Evolutionary conservation across 768 basidiomycete genomes (phyloP).

Genomic region (Mycena crocata): DNA sequence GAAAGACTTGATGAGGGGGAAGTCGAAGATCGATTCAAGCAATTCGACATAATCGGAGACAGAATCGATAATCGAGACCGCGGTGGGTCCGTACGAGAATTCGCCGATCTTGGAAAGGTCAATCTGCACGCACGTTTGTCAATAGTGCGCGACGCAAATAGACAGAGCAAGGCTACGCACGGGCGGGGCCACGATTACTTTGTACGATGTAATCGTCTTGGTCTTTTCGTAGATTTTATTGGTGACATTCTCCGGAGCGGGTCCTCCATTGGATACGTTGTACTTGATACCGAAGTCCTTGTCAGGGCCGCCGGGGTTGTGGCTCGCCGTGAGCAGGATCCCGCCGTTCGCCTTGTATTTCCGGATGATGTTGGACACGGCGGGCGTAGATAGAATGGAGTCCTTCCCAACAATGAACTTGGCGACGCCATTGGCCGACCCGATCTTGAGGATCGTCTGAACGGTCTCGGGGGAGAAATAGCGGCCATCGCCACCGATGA

Average conservation of each 20-base stretch:
- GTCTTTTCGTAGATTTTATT: conserved; percentile 94
- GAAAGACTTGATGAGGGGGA: conserved; percentile 91
- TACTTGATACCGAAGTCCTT: conserved; percentile 99
- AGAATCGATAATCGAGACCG: conserved; percentile 94
- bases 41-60: conserved; percentile 89
- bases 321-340: conserved; percentile 95
- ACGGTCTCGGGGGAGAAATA: conserved; percentile 89
- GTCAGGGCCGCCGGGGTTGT: conserved; percentile 99
- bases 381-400: conserved; percentile 95
- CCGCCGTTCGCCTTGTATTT: conserved; percentile 97
- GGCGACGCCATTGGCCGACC: conserved; percentile 91
- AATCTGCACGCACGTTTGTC: conserved; percentile 58
- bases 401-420: conserved; percentile 95
- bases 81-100: conserved; percentile 81
- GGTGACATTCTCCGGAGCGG: conserved; percentile 97
- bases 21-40: conserved; percentile 93
- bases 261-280: conserved; percentile 97
- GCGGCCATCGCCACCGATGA: conserved; percentile 97
- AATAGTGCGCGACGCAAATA: conserved; percentile 6
- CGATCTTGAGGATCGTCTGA: conserved; percentile 93
- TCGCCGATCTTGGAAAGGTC: conserved; percentile 88
- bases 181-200: conserved; percentile 79
- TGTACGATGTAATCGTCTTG: conserved; percentile 88
- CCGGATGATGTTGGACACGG: conserved; percentile 95
- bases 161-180: conserved; percentile 58